Evolutionary conservation across 2,329 filamentous ascomycete genomes (phyloP).

Genomic region (Myriosclerotinia scirpicola): DNA sequence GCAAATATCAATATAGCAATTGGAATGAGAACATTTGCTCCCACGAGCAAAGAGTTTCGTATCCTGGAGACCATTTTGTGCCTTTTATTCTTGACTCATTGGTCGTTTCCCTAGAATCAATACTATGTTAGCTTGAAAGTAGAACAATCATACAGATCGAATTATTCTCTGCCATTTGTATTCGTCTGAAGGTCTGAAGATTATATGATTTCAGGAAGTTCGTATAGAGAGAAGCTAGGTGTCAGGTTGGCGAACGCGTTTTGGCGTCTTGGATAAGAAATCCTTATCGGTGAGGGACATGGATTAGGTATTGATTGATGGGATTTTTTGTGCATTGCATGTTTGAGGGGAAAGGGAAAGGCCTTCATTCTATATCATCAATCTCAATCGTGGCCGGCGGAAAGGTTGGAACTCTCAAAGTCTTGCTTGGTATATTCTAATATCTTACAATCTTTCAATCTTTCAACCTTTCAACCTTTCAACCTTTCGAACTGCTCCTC

Average conservation of each 20-base stretch:
- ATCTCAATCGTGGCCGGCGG: neutral
- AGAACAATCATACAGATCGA: neutral
- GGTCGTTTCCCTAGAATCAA: conserved; percentile 1
- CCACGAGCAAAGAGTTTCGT: conserved; percentile 48
- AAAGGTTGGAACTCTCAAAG: neutral
- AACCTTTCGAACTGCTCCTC: neutral
- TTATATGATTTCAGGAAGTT: neutral
- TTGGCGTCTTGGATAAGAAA: conserved; percentile 23
- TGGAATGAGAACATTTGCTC: conserved; percentile 77
- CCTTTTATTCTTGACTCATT: conserved; percentile 20
- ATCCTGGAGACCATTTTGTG: conserved; percentile 35
- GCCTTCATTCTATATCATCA: conserved; percentile 1
- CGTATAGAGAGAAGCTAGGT: conserved; percentile 19
- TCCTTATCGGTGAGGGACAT: conserved; percentile 24
- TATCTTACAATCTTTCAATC: neutral
- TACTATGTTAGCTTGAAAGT: neutral
- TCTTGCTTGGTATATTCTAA: conserved; percentile 6
- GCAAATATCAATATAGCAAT: conserved; percentile 76
- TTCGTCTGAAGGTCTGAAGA: neutral
- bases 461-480: neutral
- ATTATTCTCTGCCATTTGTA: conserved; percentile 5
- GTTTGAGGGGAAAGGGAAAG: conserved; percentile 11
- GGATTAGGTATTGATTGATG: neutral
- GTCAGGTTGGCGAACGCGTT: conserved; percentile 22
- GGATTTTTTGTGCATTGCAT: conserved; percentile 8